Evolutionary conservation across 1,284 basidiomycete species (phyloP).

Genomic region (Moesziomyces parantarcticus): DNA sequence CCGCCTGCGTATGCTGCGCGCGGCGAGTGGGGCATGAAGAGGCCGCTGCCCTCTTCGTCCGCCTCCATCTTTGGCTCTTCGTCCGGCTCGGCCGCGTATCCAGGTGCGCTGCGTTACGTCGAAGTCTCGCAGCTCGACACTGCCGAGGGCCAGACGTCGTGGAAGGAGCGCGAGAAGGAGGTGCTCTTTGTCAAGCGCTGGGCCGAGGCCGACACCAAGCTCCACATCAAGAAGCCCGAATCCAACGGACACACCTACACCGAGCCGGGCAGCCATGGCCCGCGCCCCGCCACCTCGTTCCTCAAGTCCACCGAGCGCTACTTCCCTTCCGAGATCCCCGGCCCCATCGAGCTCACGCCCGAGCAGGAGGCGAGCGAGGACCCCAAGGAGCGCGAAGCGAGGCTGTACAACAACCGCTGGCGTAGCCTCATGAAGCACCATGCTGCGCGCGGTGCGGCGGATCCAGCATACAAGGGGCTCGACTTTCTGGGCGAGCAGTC

Average conservation of each 20-base stretch:
- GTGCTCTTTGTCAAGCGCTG: slow-evolving; percentile 58
- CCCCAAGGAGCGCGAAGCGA: slow-evolving; percentile 19
- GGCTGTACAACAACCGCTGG: slow-evolving; percentile 42
- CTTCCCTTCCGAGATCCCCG: slow-evolving; percentile 44
- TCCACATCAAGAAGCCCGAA: slow-evolving; percentile 35
- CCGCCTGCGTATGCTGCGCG: slow-evolving; percentile 56
- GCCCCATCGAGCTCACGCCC: slow-evolving; percentile 27
- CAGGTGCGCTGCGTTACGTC: slow-evolving; percentile 56
- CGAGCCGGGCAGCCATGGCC: slow-evolving; percentile 28
- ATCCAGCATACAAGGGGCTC: slow-evolving; percentile 38
- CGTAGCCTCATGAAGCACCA: slow-evolving; percentile 36
- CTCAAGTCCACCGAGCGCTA: slow-evolving; percentile 41
- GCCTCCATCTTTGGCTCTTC: slow-evolving; percentile 49
- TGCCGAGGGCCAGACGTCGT: slow-evolving; percentile 53
- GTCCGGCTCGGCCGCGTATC: slow-evolving; percentile 44
- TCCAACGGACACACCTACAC: slow-evolving; percentile 12
- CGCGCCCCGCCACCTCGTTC: slow-evolving; percentile 42
- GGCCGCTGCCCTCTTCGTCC: slow-evolving; percentile 53
- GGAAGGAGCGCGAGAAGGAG: slow-evolving; percentile 58
- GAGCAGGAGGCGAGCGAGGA: slow-evolving; percentile 28
- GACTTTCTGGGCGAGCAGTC: slow-evolving; percentile 48
- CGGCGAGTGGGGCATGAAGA: slow-evolving; percentile 64
- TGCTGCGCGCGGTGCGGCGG: slow-evolving; percentile 35
- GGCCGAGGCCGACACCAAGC: slow-evolving; percentile 53
- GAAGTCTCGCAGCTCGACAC: slow-evolving; percentile 54